Evolutionary conservation across 768 basidiomycete species (phyloP), one percentile per base, ranked within the genome.

Genomic region (Lentinula boryana): DNA sequence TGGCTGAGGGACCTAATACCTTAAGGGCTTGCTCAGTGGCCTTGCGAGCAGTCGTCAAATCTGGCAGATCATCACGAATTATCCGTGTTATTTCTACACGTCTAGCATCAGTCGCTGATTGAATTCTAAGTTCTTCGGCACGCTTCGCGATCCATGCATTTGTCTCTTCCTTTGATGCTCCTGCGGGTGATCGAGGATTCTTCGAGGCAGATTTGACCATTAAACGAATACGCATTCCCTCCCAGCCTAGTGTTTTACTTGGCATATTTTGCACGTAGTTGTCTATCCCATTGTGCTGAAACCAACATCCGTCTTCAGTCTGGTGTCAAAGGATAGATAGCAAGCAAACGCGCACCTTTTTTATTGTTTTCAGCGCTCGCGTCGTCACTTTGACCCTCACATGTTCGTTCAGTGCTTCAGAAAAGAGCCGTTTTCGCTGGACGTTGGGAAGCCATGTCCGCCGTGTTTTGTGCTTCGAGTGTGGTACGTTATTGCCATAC

Each of bases 371-470:
- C 68, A 95, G 69, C 3, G 91, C 91, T 31, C 88, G 74, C 32
- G 89, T 84, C 1, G 92, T 91, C 56, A 94, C 72, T 67, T 91
- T 91, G 31, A 93, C 74, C 55, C 78, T 77, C 4, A 95, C 68
- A 48, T 75, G 75, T 55, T 79, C 71, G 33, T 80, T 83, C 38
- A 93, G 72, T 7, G 83, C 73, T 13, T 89, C 86, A 12, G 89
- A 93, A 64, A 76, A 81, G 49, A 94, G 66, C 1, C 85, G 82
- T 72, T 94, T 93, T 55, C 77, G 76, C 65, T 94, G 92, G 23
- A 93, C 80, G 72, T 95, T 95, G 38, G 93, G 93, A 10, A 93
- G 77, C 93, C 93, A 95, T 48, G 88, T 82, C 43, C 93, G 80
- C 54, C 89, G 86, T 27, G 94, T 94, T 76, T 94, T 95, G 70